These are phyloP conservation scores for Trichophyton mentagrophytes DNA, from an alignment of 2,329 filamentous ascomycete genomes.

Conservation along the genomic window DNA sequence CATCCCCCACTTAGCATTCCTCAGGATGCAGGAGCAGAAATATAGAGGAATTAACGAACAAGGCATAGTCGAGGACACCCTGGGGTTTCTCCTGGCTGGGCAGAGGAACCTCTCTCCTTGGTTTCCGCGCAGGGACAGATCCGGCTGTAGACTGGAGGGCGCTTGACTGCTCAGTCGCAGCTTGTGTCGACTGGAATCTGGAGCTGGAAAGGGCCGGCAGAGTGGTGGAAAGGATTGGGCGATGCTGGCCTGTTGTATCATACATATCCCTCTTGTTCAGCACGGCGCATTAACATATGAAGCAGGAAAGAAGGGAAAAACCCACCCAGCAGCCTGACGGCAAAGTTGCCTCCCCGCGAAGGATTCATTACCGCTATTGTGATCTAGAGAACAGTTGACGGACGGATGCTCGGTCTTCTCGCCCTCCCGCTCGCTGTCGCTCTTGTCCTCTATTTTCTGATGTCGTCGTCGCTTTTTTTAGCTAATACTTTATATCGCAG, in stretches of 20 bases:
- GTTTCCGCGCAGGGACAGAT: constrained; percentile 23
- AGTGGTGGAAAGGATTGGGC: constrained; percentile 3
- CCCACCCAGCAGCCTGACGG: constrained; percentile 4
- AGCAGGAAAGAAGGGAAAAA: too few relatives aligned
- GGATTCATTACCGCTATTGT: constrained; percentile 1
- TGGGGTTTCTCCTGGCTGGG: constrained; percentile 39
- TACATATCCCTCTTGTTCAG: background rate
- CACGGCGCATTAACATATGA: background rate
- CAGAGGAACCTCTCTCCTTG: constrained; percentile 36
- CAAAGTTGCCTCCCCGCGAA: background rate
- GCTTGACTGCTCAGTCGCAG: background rate
- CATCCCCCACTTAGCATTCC: background rate
- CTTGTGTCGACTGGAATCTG: constrained; percentile 3
- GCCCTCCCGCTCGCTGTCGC: background rate
- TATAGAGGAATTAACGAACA: constrained; percentile 23
- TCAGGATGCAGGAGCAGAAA: background rate
- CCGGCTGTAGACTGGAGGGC: constrained; percentile 1
- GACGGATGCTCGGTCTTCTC: background rate
- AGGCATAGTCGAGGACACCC: constrained; percentile 41
- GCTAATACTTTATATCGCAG: background rate
- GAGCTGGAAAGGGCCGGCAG: background rate
- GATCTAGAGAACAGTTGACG: background rate
- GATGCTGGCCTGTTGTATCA: background rate
- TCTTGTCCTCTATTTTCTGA: background rate
- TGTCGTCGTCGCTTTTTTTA: background rate